Evolutionary conservation across 2,329 filamentous ascomycete genomes (phyloP).

Genomic region (Diaporthe caulivora): DNA sequence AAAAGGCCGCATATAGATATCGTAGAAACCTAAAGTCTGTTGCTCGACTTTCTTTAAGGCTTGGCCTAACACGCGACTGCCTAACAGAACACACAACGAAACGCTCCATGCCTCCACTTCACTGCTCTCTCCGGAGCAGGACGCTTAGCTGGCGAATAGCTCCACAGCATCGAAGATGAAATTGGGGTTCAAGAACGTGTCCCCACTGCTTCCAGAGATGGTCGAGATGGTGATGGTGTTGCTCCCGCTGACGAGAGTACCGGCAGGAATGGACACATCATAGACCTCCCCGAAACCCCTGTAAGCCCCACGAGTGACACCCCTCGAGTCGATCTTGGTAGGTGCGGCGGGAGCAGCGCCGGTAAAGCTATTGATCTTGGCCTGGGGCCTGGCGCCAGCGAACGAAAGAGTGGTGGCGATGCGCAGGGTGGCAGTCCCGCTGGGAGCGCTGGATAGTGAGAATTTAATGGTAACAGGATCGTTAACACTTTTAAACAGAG

Average conservation of each 20-base stretch:
- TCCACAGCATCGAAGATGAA: conserved; percentile 54
- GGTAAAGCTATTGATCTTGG: conserved; percentile 67
- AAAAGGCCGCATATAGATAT: conserved; percentile 8
- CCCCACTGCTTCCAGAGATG: conserved; percentile 69
- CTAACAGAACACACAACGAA: neutral
- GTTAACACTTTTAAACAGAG: conserved; percentile 72
- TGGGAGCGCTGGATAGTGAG: conserved; percentile 62
- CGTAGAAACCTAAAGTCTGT: neutral
- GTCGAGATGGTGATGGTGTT: conserved; percentile 75
- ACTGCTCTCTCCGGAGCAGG: neutral
- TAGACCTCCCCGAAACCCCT: conserved; percentile 74
- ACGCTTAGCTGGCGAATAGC: conserved; percentile 44
- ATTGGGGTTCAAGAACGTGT: conserved; percentile 69
- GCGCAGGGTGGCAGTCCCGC: conserved; percentile 68
- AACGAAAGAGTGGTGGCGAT: conserved; percentile 75
- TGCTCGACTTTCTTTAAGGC: neutral
- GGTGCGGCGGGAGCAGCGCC: conserved; percentile 65
- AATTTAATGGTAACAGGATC: conserved; percentile 72
- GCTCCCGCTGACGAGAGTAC: conserved; percentile 67
- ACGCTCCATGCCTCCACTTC: neutral
- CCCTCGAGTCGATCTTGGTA: conserved; percentile 73
- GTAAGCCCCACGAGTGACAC: conserved; percentile 75
- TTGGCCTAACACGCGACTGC: neutral
- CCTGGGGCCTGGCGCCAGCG: conserved; percentile 68
- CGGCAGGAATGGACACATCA: conserved; percentile 69